Base-by-base conservation (phyloP, 257 asterid genomes). In the Rauvolfia tetraphylla region DNA sequence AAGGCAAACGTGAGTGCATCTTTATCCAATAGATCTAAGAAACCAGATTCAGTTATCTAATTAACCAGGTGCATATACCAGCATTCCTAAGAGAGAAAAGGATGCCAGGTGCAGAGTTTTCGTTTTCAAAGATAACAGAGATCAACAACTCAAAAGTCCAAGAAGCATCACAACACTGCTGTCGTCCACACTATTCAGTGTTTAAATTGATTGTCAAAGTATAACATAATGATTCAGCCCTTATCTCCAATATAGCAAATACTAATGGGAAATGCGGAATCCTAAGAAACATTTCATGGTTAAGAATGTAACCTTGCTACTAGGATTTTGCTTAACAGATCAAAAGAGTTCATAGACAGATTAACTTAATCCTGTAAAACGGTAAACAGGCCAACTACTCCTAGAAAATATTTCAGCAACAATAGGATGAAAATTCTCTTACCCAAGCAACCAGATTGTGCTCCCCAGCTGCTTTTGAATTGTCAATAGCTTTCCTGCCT, bases 371-470 rank as follows among this genome's bases (percentile, higher is more conserved):
- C 68, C 13, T 27, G 20, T 12, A 61, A 61, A 61, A 61, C 1
- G 29, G 59, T 71, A 38, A 25, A 38, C 18, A 81, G 53, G 68
- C 1, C 15, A 66, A 23, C 39, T 1, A 44, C 11, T 25, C 36
- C 36, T 14, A 62, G 70, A 73, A 71, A 48, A 29, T 10, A 14
- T 1, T 15, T 69, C 57, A 66, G 34, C 10, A 42, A 58, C 56
- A 12, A 34, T 14, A 49, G 42, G 17, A 33, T 17, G 23, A 36
- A 36, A 20, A 33, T 27, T 49, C 25, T 67, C 89, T 82, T 84
- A 90, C 94, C 97, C 94, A 90, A 54, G 89, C 94, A 86, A 92
- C 94, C 58, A 92, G 86, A 86, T 88, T 90, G 80, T 86, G 87
- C 82, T 92, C 94, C 53, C 88, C 93, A 29, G 87, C 90, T 57